Conservation (phyloP, 306 rosid genomes). For the Cicer yamashitae region DNA sequence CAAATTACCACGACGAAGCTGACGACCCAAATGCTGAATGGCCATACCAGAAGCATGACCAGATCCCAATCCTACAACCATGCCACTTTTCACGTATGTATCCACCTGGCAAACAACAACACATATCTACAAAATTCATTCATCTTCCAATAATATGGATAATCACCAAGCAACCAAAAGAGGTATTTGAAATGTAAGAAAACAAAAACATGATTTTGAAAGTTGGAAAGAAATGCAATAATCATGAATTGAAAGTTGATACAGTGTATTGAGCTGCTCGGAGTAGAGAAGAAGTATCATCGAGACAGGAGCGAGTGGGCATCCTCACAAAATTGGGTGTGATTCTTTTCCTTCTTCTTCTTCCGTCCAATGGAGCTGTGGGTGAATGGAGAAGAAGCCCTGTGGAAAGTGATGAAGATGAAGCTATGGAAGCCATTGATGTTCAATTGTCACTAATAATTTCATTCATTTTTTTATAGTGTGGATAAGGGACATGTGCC, state of each 20-base stretch:
- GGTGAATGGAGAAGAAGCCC: conserved; percentile 44
- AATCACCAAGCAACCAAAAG: not conserved
- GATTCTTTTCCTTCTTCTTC: conserved; percentile 35
- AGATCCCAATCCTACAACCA: conserved; percentile 86
- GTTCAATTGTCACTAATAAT: not conserved
- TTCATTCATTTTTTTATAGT: conserved; percentile 1
- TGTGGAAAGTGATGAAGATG: conserved; percentile 51
- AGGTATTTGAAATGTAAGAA: not conserved
- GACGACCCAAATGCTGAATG: conserved; percentile 82
- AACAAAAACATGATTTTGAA: not conserved
- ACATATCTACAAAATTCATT: conserved; percentile 38
- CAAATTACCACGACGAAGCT: conserved; percentile 75
- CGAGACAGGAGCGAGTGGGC: conserved; percentile 62
- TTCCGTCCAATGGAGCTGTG: conserved; percentile 23
- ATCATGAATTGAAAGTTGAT: conserved; percentile 16
- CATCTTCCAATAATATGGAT: conserved; percentile 9
- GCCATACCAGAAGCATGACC: conserved; percentile 87
- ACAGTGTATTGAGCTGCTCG: conserved; percentile 86
- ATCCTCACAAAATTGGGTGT: conserved; percentile 47
- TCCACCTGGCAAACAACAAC: conserved; percentile 68
- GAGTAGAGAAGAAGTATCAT: conserved; percentile 73
- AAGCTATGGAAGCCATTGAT: conserved; percentile 52
- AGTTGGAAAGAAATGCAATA: not conserved
- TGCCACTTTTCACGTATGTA: conserved; percentile 73
- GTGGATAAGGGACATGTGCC: too few species aligned